Base-by-base conservation (phyloP, 2,329 filamentous ascomycete species). In the Fusarium sp. region DNA sequence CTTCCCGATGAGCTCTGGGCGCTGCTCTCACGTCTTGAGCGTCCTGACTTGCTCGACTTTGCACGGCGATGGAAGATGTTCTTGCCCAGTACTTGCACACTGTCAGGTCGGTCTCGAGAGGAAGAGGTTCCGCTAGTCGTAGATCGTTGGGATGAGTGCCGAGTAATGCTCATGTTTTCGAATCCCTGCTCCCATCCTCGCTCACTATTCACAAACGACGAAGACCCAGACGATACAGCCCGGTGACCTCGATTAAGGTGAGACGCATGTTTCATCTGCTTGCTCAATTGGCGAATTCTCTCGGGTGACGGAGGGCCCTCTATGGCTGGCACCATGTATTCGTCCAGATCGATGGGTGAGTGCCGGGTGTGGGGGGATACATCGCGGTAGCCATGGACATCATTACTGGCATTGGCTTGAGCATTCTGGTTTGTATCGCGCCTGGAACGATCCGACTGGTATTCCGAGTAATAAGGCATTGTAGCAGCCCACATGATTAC, bases 231-330 rank as follows among this genome's bases (percentile, higher is more conserved):
- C 15, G 88, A 89, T 37, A 83, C 83, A 37, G 85, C 72, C 48
- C 77, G 79, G 54, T 82, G 80, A 38, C 76, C 73, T 29, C 78
- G 76, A 63, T 80, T 79, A 46, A 82, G 72, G 57, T 84, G 82
- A 29, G 88, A 87, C 29, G 84, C 83, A 76, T 85, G 83, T 79
- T 86, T 89, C 84, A 89, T 86, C 80, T 90, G 87, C 78, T 87
- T 86, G 78, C 83, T 89, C 58, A 90, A 82, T 64, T 87, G 87
- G 72, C 89, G 86, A 73, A 90, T 85, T 69, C 85, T 85, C 75
- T 89, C 86, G 33, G 89, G 88, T 38, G 89, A 91, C 1, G 89
- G 88, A 44, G 89, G 89, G 23, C 87, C 87, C 73, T 91, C 88
- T 62, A 91, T 80, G 68, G 89, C 85, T 54, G 89, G 88, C 65